Evolutionary conservation across 257 asterid genomes (phyloP), one percentile per base, ranked within the genome.

Genomic region (Rauvolfia tetraphylla): DNA sequence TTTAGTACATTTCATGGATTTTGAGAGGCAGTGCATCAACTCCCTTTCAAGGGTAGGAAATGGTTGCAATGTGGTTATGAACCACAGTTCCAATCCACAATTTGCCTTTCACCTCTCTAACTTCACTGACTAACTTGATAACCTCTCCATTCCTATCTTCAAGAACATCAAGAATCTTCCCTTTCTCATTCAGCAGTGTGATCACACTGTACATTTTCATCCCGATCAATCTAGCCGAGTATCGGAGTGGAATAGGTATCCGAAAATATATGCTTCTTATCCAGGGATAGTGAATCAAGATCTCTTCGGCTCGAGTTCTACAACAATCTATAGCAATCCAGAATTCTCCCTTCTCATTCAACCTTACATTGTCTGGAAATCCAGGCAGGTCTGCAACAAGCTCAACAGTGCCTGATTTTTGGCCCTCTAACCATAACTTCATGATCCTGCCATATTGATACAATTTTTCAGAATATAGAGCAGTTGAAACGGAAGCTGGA

Each of bases 321-420:
- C 98, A 95, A 29, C 98, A 95, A 66, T 95, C 98, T 29, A 92
- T 86, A 7, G 98, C 98, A 29, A 95, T 93, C 98, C 98, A 95
- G 7, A 81, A 92, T 20, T 92, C 90, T 12, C 97, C 98, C 31
- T 81, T 87, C 46, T 87, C 91, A 67, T 86, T 92, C 31, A 83
- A 75, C 67, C 98, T 85, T 41, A 91, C 79, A 75, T 95, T 95
- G 85, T 95, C 98, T 0, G 97, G 98, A 70, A 89, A 92, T 31
- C 98, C 97, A 1, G 98, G 98, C 34, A 95, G 90, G 76, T 95
- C 71, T 5, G 87, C 91, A 2, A 86, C 81, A 5, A 88, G 79
- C 83, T 92, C 93, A 0, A 75, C 57, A 1, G 22, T 83, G 36
- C 96, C 97, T 0, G 34, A 74, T 76, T 84, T 86, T 1, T 91